Evolutionary conservation across 2,329 filamentous ascomycete genomes (phyloP), one percentile per base, ranked within the genome.

Genomic region (Diplodia mutila): DNA sequence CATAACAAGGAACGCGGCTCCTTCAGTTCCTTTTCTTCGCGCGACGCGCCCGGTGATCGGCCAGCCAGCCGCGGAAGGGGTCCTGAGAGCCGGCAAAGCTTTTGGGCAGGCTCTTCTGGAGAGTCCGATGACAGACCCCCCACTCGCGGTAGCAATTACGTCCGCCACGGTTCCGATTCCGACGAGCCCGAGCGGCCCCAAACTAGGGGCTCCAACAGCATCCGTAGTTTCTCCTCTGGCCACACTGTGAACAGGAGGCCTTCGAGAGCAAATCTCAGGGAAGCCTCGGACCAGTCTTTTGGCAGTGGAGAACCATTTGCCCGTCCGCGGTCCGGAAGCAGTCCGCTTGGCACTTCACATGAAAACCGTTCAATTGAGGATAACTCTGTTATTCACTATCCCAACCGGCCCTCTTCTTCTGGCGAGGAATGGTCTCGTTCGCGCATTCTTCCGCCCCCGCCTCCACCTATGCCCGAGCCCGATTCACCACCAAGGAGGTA

Each of bases 401-500:
- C 78, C 54, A 66, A 77, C 69, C 78, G 75, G 69, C 73, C 74
- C 55, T 73, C 78, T 49, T 78, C 79, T 55, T 71, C 74, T 64
- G 79, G 72, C 70, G 76, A 74, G 71, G 74, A 75, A 71, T 76
- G 75, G 72, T 76, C 75, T 61, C 73, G 75, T 68, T 75, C 76
- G 65, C 75, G 76, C 61, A 72, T 75, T 42, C 67, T 75, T 64
- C 74, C 75, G 25, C 75, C 71, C 61, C 75, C 77, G 54, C 71
- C 76, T 59, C 75, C 76, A 71, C 79, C 78, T 75, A 80, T 80
- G 79, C 75, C 75, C 71, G 74, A 76, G 69, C 76, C 73, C 64
- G 70, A 73, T 25, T 70, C 71, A n/a, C 51, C 51, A 11, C 59
- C 42, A 32, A 63, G 74, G 61, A 27, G 75, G 69, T 77, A 79